These are phyloP conservation scores for Suhomyces bribrorum DNA, from an alignment of 1,139 yeast species.

Conservation along the genomic window DNA sequence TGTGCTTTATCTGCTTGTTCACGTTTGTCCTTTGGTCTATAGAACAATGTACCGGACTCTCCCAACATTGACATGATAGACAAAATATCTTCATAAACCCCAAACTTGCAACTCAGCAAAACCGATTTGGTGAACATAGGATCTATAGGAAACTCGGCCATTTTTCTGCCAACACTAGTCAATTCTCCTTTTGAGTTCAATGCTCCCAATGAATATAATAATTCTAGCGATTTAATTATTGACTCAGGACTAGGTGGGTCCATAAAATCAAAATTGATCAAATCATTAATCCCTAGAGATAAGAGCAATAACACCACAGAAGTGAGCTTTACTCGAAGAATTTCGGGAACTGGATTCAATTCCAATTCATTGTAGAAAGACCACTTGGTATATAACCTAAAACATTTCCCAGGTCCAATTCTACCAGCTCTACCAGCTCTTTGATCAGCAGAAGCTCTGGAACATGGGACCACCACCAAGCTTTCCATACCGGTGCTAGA, in stretches of 20 bases:
- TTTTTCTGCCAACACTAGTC: slow-evolving; percentile 75
- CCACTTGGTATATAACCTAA: slow-evolving; percentile 83
- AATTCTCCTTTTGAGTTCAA: slow-evolving; percentile 75
- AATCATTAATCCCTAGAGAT: slow-evolving; percentile 79
- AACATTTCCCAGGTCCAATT: slow-evolving; percentile 95
- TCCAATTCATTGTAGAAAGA: slow-evolving; percentile 79
- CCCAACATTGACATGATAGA: slow-evolving; percentile 81
- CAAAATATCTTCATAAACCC: slow-evolving; percentile 65
- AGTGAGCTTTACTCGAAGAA: slow-evolving; percentile 75
- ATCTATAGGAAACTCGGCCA: slow-evolving; percentile 93
- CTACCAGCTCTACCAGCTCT: slow-evolving; percentile 98
- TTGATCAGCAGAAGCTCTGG: slow-evolving; percentile 93
- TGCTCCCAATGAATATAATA: slow-evolving; percentile 85
- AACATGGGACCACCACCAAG: slow-evolving; percentile 80
- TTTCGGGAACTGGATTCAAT: slow-evolving; percentile 83
- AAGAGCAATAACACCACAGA: slow-evolving; percentile 72
- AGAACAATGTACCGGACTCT: slow-evolving; percentile 73
- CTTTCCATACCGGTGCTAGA: slow-evolving; percentile 90
- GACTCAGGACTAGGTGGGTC: slow-evolving; percentile 80
- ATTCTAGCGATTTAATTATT: slow-evolving; percentile 73
- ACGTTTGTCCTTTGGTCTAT: slow-evolving; percentile 69
- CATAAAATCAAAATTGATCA: slow-evolving; percentile 82
- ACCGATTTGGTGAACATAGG: slow-evolving; percentile 84
- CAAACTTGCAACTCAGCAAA: slow-evolving; percentile 58
- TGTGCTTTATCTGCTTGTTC: slow-evolving; percentile 66